These are phyloP conservation scores for Cyclotella choctawhatcheeana DNA, from an alignment of 108 stramenopile species.

Conservation along the genomic window DNA sequence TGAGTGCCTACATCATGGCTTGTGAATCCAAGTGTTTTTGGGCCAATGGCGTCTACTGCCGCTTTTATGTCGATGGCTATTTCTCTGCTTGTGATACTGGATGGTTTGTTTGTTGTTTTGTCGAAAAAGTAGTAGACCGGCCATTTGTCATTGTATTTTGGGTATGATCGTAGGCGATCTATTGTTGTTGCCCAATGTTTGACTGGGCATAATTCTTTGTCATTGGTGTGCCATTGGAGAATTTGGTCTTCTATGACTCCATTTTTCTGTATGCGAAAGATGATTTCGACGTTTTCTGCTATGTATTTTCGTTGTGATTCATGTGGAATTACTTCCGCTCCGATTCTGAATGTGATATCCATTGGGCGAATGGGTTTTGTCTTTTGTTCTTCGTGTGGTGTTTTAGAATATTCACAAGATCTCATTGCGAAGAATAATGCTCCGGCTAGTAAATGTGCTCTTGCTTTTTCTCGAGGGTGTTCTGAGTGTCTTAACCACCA, in stretches of 20 bases:
- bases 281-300: background rate
- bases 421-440: constrained; percentile 29
- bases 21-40: constrained; percentile 10
- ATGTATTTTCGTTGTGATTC: constrained; percentile 2
- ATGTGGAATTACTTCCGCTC: background rate
- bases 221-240: background rate
- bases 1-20: constrained; percentile 30
- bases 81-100: constrained; percentile 4
- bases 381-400: background rate
- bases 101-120: constrained; percentile 3
- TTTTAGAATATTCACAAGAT: constrained; percentile 24
- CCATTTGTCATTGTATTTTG: constrained; percentile 14
- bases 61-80: constrained; percentile 1
- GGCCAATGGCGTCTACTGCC: constrained; percentile 21
- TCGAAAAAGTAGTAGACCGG: constrained; percentile 5
- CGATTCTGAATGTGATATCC: constrained; percentile 16
- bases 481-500: background rate
- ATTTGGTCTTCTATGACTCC: constrained; percentile 2
- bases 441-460: constrained; percentile 2
- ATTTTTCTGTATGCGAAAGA: constrained; percentile 14
- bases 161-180: constrained; percentile 1
- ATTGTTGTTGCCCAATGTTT: constrained; percentile 7
- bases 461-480: constrained; percentile 8
- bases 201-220: constrained; percentile 8
- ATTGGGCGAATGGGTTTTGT: constrained; percentile 4